phyloP scores from a whole-genome alignment of 2,329 filamentous ascomycete genomes.

The Fusarium sarcochroum region DNA sequence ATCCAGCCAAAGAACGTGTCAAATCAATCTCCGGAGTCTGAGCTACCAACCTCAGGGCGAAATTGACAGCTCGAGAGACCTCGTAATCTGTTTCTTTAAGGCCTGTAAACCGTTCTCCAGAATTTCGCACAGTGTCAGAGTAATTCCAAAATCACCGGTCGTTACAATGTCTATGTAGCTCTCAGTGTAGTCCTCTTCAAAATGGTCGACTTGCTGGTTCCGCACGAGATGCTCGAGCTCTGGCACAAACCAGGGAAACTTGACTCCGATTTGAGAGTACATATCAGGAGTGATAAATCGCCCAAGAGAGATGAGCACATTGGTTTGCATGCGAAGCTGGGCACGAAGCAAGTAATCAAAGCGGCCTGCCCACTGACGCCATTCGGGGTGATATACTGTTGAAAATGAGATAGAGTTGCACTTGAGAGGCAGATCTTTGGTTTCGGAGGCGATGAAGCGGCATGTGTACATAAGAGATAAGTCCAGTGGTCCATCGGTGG shows the following conservation, averaged over 20 bases:
- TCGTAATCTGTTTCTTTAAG: background rate
- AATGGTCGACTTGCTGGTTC: background rate
- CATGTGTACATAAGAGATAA: conserved; percentile 19
- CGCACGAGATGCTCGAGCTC: background rate
- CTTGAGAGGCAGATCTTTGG: background rate
- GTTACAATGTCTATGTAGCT: background rate
- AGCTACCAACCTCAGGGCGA: background rate
- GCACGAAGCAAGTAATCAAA: background rate
- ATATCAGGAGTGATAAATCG: background rate
- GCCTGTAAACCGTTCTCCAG: background rate
- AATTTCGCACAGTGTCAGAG: accelerated
- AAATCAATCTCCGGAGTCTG: background rate
- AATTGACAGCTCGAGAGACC: background rate
- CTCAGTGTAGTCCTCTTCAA: background rate
- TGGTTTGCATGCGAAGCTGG: background rate
- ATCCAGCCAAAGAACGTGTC: too few relatives aligned
- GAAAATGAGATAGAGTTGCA: conserved; percentile 24
- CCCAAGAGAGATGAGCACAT: background rate
- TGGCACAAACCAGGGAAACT: conserved; percentile 1
- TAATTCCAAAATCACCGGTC: background rate
- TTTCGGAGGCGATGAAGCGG: background rate
- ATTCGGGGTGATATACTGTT: background rate
- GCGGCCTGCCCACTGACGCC: background rate
- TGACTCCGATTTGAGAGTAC: background rate
- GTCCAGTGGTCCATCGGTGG: background rate